A percentile compares a stretch with the other conserved stretches of the same genome.
Conservation (phyloP, 2,329 filamentous ascomycete genomes). For the Teratosphaeriaceae sp. region DNA sequence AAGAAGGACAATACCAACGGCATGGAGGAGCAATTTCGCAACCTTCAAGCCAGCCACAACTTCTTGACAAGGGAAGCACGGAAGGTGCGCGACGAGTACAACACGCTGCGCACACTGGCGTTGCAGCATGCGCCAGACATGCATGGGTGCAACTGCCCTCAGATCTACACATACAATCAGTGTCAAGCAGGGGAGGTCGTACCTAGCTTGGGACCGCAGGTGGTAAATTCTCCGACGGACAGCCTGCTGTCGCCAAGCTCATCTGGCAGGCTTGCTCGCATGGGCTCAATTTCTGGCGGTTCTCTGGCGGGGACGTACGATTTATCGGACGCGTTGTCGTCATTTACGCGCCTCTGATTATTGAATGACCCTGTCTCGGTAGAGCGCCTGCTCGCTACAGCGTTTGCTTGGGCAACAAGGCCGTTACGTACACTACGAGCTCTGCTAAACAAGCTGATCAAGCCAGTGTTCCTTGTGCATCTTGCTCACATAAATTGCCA, state of each 20-base stretch:
- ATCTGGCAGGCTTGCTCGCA: background rate
- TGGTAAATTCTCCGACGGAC: conserved; percentile 16
- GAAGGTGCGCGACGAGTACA: conserved; percentile 27
- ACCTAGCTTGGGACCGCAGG: conserved; percentile 6
- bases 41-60: conserved; percentile 29
- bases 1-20: conserved; percentile 52
- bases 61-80: conserved; percentile 26
- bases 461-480: background rate
- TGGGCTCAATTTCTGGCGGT: background rate
- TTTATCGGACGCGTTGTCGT: conserved; percentile 6
- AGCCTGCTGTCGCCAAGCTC: conserved; percentile 5
- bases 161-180: conserved; percentile 29
- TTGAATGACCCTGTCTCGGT: background rate
- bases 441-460: background rate
- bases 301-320: conserved; percentile 1
- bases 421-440: background rate
- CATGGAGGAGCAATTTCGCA: conserved; percentile 42
- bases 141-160: conserved; percentile 25
- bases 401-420: background rate
- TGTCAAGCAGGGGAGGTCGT: conserved; percentile 16
- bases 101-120: conserved; percentile 25
- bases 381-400: background rate
- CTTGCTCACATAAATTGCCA: background rate
- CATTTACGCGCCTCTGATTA: background rate
- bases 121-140: conserved; percentile 23